Evolutionary conservation across 139 green algal species (phyloP).

Genomic region (Tetraselmis striata): DNA sequence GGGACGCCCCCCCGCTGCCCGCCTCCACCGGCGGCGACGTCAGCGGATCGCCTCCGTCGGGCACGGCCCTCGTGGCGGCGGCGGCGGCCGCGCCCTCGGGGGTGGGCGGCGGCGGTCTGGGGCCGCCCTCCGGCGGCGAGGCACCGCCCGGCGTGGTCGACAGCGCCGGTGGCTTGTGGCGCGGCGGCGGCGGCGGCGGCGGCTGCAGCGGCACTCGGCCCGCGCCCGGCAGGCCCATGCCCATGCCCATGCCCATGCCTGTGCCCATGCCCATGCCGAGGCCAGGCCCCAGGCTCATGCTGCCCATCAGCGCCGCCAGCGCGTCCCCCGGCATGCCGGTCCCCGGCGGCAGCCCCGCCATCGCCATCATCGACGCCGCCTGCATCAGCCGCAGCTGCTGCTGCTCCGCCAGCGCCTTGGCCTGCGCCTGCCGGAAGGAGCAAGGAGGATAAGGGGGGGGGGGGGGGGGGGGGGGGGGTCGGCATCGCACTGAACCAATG

Average conservation of each 20-base stretch:
- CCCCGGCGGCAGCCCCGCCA: neutral
- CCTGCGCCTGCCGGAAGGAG: neutral
- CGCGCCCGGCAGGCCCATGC: too few relatives aligned
- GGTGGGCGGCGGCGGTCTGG: neutral
- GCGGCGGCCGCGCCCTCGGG: too few relatives aligned
- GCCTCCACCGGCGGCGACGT: neutral
- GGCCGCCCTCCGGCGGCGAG: neutral
- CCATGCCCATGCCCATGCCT: too few relatives aligned
- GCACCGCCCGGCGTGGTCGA: too few relatives aligned
- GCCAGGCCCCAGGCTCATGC: neutral
- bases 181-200: too few relatives aligned
- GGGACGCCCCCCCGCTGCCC: neutral
- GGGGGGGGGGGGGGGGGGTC: too few relatives aligned
- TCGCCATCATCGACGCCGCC: neutral
- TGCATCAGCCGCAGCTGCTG: neutral
- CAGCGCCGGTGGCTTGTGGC: neutral
- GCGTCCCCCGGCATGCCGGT: neutral
- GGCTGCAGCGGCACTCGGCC: too few relatives aligned
- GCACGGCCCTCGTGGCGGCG: neutral
- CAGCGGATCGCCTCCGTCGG: neutral
- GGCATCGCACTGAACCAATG: too few relatives aligned
- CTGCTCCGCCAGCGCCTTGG: neutral
- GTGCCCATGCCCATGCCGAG: too few relatives aligned
- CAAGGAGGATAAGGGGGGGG: neutral
- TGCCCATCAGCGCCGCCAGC: neutral